Conservation (phyloP, 2,329 filamentous ascomycete species). For the Talaromyces sp. region DNA sequence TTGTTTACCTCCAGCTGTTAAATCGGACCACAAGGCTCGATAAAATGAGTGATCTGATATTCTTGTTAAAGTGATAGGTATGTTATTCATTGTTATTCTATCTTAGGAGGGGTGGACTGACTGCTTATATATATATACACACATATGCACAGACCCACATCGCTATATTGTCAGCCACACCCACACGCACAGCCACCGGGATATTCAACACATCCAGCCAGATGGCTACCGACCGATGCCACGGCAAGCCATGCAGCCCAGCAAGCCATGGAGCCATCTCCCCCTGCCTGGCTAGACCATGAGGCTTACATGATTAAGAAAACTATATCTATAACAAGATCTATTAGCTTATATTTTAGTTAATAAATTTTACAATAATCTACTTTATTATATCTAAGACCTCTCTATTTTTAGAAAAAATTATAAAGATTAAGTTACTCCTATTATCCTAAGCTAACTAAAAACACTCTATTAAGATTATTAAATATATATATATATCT, state of each 20-base stretch:
- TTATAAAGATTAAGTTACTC: constrained; percentile 15
- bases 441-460: constrained; percentile 13
- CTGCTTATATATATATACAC: too few relatives aligned
- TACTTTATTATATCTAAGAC: neutral
- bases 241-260: neutral
- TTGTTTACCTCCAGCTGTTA: neutral
- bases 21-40: too few relatives aligned
- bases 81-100: too few relatives aligned
- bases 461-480: constrained; percentile 14
- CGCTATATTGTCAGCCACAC: too few relatives aligned
- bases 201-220: constrained; percentile 2
- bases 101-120: too few relatives aligned
- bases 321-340: neutral
- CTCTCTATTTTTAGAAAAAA: constrained; percentile 9
- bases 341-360: neutral
- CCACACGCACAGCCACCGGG: too few relatives aligned
- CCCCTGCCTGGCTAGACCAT: neutral
- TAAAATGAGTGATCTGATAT: too few relatives aligned
- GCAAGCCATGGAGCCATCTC: neutral
- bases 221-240: neutral
- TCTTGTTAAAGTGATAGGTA: too few relatives aligned
- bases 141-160: too few relatives aligned
- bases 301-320: too few relatives aligned
- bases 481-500: neutral
- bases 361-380: neutral